Base-by-base conservation (phyloP, 805 yeast species). In the Scheffersomyces lignosus region DNA sequence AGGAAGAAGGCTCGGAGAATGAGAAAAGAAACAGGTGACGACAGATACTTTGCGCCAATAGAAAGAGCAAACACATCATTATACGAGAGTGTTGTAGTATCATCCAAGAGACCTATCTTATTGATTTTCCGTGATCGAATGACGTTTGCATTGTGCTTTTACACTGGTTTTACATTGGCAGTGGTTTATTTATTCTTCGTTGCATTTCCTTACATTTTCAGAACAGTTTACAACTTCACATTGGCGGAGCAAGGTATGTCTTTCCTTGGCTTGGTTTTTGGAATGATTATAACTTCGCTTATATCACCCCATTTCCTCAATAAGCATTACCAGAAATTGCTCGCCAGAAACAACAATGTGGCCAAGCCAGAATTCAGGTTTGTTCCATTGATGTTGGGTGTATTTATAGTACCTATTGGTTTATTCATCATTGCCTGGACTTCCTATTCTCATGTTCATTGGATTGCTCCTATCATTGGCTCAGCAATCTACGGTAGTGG, bases 11-110 rank as follows among this genome's bases (percentile, higher is more conserved):
- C 63, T 10, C 20, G 34, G 30, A 42, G 63, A 27, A 41, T 60
- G 27, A 40, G 64, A 29, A 51, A 54, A 27, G 45, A 41, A 15
- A 69, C 75, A 4, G 71, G 69, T 1, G 66, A 71, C 43, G 35
- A 49, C 6, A 43, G 53, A 4, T 56, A 54, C 23, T 67, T 57
- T 41, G 76, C 78, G 4, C 38, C 5, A 35, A 41, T 20, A 27
- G 29, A 17, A 41, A 41, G 33, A 36, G 33, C 10, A 7, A 20
- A 34, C 26, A 43, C 33, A 33, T 38, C 57, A 2, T 36, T 58
- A 14, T 42, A 38, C 34, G 39, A 46, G 15, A 47, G 53, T 23
- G 43, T 56, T 5, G 15, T 58, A 1, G 22, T 46, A 6, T 52
- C 60, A 1, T 49, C 54, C 4, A 41, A 44, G 37, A 33, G 62